A percentile compares a stretch with the other conserved stretches of the same genome.
phyloP scores from a whole-genome alignment of 768 basidiomycete genomes.

The Galerina sulciceps region DNA sequence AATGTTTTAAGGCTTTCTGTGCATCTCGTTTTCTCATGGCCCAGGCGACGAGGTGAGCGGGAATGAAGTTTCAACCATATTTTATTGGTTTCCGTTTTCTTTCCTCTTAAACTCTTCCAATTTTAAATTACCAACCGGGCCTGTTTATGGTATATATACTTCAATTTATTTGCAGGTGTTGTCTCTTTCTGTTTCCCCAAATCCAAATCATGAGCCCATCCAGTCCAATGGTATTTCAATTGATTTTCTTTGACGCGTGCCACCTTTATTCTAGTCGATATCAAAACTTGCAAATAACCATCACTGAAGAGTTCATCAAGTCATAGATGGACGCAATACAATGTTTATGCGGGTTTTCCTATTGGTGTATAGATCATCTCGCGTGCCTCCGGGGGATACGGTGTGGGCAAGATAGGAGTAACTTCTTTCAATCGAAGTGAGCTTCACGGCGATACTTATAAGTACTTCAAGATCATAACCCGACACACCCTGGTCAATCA shows the following conservation, averaged over 20 bases:
- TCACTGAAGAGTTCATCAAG: constrained; percentile 12
- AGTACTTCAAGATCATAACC: neutral
- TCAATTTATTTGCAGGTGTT: too few species aligned
- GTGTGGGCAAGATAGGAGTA: constrained; percentile 1
- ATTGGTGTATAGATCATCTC: neutral
- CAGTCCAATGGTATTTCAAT: constrained; percentile 3
- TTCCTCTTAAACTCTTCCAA: neutral
- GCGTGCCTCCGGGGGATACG: constrained; percentile 7
- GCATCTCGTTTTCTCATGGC: constrained; percentile 6
- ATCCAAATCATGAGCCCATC: neutral
- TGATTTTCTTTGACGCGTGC: constrained; percentile 4
- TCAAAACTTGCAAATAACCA: constrained; percentile 5
- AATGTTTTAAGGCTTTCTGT: neutral
- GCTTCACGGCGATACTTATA: neutral
- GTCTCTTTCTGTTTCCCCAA: too few species aligned
- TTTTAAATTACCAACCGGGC: too few species aligned
- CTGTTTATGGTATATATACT: too few species aligned
- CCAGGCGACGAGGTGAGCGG: neutral
- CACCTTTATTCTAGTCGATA: neutral
- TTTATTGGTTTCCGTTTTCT: constrained; percentile 10
- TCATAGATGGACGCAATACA: neutral
- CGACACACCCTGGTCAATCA: too few species aligned
- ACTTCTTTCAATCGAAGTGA: neutral
- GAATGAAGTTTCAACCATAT: constrained; percentile 3
- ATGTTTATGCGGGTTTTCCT: neutral